phyloP scores from a whole-genome alignment of 352 stramenopile species.

The Globisporangium polare region DNA sequence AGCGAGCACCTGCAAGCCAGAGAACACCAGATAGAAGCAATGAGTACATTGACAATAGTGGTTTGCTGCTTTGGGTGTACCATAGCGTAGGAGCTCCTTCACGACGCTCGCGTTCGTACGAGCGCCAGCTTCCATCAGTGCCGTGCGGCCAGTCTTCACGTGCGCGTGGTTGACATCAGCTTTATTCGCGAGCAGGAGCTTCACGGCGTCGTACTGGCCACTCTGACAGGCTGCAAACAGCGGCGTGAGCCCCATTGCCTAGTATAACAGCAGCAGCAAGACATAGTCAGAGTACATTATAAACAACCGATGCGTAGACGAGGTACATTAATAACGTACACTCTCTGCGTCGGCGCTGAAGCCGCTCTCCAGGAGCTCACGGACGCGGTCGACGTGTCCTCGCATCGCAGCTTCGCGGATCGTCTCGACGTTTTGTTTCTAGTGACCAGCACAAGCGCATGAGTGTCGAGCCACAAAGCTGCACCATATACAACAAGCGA shows the following conservation, averaged over 20 bases:
- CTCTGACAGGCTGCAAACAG: constrained; percentile 53
- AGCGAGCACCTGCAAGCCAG: constrained; percentile 42
- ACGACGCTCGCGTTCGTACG: constrained; percentile 34
- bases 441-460: background rate
- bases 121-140: constrained; percentile 58
- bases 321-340: constrained; percentile 20
- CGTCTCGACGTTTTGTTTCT: constrained; percentile 66
- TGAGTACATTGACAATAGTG: background rate
- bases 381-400: constrained; percentile 43
- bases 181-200: constrained; percentile 35
- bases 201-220: constrained; percentile 39
- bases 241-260: constrained; percentile 71
- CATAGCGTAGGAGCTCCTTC: constrained; percentile 54
- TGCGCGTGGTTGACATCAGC: constrained; percentile 52
- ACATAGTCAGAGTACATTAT: background rate
- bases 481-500: background rate
- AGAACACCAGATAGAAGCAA: too few relatives aligned
- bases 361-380: constrained; percentile 40
- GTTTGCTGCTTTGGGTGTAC: constrained; percentile 15
- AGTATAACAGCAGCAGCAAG: background rate
- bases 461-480: background rate
- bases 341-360: constrained; percentile 59
- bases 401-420: constrained; percentile 66
- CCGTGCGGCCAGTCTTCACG: constrained; percentile 47
- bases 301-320: background rate